Conservation (phyloP, 805 yeast genomes). For the Candida methanosorbosa region DNA sequence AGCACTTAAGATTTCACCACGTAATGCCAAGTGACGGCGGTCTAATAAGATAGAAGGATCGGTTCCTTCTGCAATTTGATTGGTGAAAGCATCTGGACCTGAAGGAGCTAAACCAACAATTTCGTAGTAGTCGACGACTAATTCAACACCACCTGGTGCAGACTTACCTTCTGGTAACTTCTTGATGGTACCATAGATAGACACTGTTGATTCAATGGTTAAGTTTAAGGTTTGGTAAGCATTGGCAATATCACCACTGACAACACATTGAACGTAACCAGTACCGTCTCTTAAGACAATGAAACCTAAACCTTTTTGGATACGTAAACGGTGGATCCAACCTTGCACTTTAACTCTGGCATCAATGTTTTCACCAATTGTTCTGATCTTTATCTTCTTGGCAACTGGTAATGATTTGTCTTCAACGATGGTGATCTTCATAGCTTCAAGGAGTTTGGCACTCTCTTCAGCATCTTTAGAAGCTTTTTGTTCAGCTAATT, state of each 20-base stretch:
- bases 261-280: conserved; percentile 81
- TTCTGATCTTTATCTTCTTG: conserved; percentile 52
- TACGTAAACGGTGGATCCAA: conserved; percentile 93
- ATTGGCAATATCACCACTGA: conserved; percentile 85
- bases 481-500: conserved; percentile 42
- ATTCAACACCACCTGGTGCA: conserved; percentile 97
- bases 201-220: conserved; percentile 81
- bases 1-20: conserved; percentile 91
- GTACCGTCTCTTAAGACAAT: conserved; percentile 92
- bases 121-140: conserved; percentile 83
- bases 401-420: conserved; percentile 71
- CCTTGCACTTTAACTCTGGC: conserved; percentile 74
- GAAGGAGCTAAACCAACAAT: conserved; percentile 90
- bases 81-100: conserved; percentile 92
- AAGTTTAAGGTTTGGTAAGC: conserved; percentile 79
- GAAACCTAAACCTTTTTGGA: conserved; percentile 88
- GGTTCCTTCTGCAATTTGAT: conserved; percentile 87
- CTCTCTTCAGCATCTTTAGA: conserved; percentile 62
- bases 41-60: conserved; percentile 91
- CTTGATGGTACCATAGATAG: conserved; percentile 71
- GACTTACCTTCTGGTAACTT: conserved; percentile 91
- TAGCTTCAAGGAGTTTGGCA: conserved; percentile 67
- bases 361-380: conserved; percentile 47
- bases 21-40: conserved; percentile 89
- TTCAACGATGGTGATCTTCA: conserved; percentile 67